Base-by-base conservation (phyloP, 768 basidiomycete species). In the Zangia roseola region DNA sequence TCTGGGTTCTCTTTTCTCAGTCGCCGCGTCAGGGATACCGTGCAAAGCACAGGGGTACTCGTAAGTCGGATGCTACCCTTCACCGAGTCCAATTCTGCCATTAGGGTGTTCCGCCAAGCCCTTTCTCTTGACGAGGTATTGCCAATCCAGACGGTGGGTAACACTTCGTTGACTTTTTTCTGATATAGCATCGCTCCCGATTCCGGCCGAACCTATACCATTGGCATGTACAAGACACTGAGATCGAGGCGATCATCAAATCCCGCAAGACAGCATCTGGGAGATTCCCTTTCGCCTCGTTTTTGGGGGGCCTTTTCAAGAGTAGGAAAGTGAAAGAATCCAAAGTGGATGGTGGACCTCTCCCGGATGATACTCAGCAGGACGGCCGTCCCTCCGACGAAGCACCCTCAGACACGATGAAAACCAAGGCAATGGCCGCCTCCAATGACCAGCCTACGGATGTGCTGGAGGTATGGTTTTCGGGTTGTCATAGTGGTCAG, bases 401-500 rank as follows among this genome's bases (percentile, higher is more conserved):
- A 10, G 14, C 28, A 16, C 12, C 25, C 16, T 14, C 42, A 20
- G 23, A 43, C 17, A 17, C 0, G 6, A 16, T 25, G 14, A 38
- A 38, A 16, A 5, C 43, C 1, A 3, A 24, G 2, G 31, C 23
- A 9, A 33, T 19, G 20, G 45, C 42, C 28, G 43, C 40, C 2
- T 4, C 19, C 10, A 40, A 59, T 7, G 54, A 49, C 26, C 1
- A 5, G 7, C 6, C 7, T 21, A 69, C 78, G 3, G 81, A 89
- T 63, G 81, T 88, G 13, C 61, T 82, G 12, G 89, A 92, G 61
- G 87, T 91, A 3, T 92, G 88, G 88, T 92, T 92, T 57, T 57
- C 80, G 6, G 89, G 89, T 2, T 80, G 81, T 52, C 89, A 91
- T 57, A 62, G 69, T 36, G 88, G 88, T 88, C 50, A 47, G 81